Base-by-base conservation (phyloP, 106 monocot species). In the Allium fistulosum region DNA sequence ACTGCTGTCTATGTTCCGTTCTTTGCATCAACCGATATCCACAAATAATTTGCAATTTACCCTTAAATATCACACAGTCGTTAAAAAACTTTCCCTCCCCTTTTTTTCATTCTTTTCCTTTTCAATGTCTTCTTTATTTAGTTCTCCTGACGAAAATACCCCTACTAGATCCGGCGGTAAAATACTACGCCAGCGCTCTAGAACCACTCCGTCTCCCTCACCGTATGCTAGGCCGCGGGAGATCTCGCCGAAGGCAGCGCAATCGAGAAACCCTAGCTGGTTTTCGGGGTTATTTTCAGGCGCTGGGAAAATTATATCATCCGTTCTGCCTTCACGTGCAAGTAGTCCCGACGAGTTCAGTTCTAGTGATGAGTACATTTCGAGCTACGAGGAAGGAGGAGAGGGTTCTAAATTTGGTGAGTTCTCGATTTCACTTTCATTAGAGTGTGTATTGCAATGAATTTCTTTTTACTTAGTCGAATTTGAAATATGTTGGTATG, bases 251-350 rank as follows among this genome's bases (percentile, higher is more conserved):
- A 17, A 62, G 22, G 15, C 62, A 50, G 28, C 55, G 48, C 68
- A 67, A 52, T 15, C 12, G 11, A 45, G 28, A 70, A 73, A 61
- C 58, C 79, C 69, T 70, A 53, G 58, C 46, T 79, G 79, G 79
- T 46, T 80, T 45, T 47, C 59, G 53, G 75, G 80, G 22, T 65
- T 80, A 51, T 59, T 80, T 51, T 65, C 75, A n/a, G 75, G 80
- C 70, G 65, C 75, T 11, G 80, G 80, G 16, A 80, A 72, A 75
- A 65, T 80, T 51, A 49, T 80, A 64, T 75, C 70, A 7, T 80
- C 80, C 9, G 80, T 80, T 14, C 71, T 80, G 45, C 59, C 57
- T 18, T 59, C 68, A 10, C 26, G 69, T 7, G 37, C 37, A 37
- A 37, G 37, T 37, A 37, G 37, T 37, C 5, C 37, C 37, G 65